Evolutionary conservation across 257 asterid genomes (phyloP).

Genomic region (Forsythia viridissima): DNA sequence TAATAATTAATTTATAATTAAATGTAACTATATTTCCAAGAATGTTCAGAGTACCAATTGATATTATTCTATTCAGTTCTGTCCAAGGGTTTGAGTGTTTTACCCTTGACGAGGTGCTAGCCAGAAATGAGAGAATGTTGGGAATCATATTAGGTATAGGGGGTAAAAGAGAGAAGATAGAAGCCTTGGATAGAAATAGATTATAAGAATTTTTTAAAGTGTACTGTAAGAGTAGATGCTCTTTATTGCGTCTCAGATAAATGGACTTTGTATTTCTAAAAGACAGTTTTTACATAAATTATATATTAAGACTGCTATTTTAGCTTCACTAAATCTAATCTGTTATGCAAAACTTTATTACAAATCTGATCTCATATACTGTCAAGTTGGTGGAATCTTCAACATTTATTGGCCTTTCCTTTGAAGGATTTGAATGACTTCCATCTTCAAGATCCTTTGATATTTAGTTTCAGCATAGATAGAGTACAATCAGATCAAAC

Average conservation of each 20-base stretch:
- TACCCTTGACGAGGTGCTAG: background rate
- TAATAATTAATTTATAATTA: background rate
- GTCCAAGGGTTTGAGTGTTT: background rate
- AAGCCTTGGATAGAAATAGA: background rate
- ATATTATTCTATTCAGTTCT: background rate
- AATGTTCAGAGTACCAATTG: background rate
- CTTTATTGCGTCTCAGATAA: background rate
- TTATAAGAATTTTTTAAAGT: background rate
- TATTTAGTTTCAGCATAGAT: background rate
- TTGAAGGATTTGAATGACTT: no score
- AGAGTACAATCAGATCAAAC: background rate
- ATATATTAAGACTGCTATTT: no score
- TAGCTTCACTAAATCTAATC: no score
- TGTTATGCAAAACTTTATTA: no score
- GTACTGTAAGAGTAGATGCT: background rate
- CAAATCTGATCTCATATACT: no score
- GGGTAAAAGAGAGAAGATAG: background rate
- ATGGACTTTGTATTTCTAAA: no score
- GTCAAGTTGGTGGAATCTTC: no score
- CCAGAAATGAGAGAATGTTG: background rate
- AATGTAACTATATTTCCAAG: background rate
- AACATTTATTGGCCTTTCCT: no score
- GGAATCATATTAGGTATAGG: background rate
- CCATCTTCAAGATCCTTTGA: no score
- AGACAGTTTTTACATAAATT: no score